These are phyloP conservation scores for Tetracentron sinense DNA, from an alignment of 164 flowering plant genomes.

Conservation along the genomic window DNA sequence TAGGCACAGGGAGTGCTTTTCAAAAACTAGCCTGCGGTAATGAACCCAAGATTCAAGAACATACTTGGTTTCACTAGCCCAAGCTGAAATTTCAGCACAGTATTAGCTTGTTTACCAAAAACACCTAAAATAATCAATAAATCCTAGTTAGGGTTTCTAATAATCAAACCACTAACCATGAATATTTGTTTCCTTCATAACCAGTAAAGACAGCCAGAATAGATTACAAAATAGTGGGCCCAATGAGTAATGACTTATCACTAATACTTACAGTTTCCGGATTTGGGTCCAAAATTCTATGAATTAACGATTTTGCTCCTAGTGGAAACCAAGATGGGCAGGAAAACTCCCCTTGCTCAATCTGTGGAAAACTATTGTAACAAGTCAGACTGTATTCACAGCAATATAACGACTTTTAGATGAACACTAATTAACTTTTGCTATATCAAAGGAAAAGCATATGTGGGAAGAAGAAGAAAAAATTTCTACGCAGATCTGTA, in stretches of 20 bases:
- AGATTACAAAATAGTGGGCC: neutral
- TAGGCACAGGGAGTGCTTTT: too few species aligned
- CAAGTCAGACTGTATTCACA: neutral
- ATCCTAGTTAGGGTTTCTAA: neutral
- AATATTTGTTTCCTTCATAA: neutral
- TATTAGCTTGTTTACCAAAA: too few species aligned
- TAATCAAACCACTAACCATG: neutral
- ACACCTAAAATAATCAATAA: neutral
- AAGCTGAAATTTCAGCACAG: too few species aligned
- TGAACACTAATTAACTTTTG: neutral
- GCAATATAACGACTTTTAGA: neutral
- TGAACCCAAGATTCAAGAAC: too few species aligned
- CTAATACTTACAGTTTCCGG: conserved; percentile 73
- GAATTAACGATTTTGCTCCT: conserved; percentile 86
- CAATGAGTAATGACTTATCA: neutral
- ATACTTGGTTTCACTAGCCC: too few species aligned
- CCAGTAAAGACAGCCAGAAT: neutral
- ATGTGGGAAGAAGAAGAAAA: neutral
- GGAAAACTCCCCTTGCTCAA: conserved; percentile 74
- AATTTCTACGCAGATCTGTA: too few species aligned
- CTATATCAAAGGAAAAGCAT: neutral
- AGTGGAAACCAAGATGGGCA: conserved; percentile 92
- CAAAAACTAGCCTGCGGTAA: too few species aligned
- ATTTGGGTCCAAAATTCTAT: conserved; percentile 82
- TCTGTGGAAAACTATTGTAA: conserved; percentile 39